These are phyloP conservation scores for Vigna mungo DNA, from an alignment of 306 rosid species.

Conservation along the genomic window DNA sequence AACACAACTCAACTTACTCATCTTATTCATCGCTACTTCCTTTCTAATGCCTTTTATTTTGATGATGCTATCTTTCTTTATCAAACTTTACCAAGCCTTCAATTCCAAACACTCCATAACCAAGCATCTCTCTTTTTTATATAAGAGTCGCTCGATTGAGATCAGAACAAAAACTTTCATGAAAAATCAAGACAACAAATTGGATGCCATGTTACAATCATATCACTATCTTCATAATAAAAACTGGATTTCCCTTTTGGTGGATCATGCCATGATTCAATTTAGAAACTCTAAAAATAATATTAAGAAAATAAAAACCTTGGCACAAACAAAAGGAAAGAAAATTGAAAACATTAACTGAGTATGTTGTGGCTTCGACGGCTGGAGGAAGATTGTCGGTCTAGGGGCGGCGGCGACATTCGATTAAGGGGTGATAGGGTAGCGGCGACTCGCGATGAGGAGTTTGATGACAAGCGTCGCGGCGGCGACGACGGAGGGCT, in stretches of 20 bases:
- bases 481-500: too few relatives aligned
- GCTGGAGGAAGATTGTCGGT: too few relatives aligned
- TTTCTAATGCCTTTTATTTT: not conserved
- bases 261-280: slow-evolving; percentile 32
- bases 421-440: too few relatives aligned
- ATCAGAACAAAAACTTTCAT: slow-evolving; percentile 11
- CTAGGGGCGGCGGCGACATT: too few relatives aligned
- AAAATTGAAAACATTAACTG: slow-evolving; percentile 7
- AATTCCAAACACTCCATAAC: slow-evolving; percentile 30
- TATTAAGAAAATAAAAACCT: not conserved
- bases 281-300: not conserved
- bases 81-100: slow-evolving; percentile 17
- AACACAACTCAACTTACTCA: slow-evolving; percentile 52
- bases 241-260: slow-evolving; percentile 34
- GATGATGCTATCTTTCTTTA: slow-evolving; percentile 39
- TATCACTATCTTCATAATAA: not conserved
- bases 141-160: slow-evolving; percentile 12
- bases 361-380: not conserved
- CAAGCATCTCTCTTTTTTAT: slow-evolving; percentile 46
- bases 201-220: not conserved
- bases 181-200: slow-evolving; percentile 8
- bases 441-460: too few relatives aligned
- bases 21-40: slow-evolving; percentile 55
- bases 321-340: not conserved
- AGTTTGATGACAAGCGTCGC: too few relatives aligned